Evolutionary conservation across 129 eudicot species (phyloP), one percentile per base, ranked within the genome.

Genomic region (Pittosporum tobira): DNA sequence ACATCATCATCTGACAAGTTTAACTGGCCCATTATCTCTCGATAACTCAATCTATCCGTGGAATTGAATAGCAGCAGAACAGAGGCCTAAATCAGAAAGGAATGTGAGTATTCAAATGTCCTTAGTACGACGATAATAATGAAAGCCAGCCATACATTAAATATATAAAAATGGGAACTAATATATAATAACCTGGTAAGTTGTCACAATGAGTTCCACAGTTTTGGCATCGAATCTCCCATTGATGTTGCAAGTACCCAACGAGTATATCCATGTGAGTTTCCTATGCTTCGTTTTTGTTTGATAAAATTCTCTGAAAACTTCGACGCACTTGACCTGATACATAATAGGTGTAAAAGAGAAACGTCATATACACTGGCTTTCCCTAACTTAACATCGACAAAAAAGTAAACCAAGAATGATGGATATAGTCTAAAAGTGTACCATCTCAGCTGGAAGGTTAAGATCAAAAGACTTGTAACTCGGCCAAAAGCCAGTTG

Each of bases 241-340:
- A 50, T 69, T 84, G 59, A 93, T 66, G 72, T 83, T 87, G 24
- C 99, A 91, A 47, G 88, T 87, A 51, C 99, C 99, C 83, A 91
- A 61, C 2, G 99, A 91, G 62, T 81, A 91, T 62, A 91, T 84
- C 96, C 96, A 91, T 16, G 99, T 91, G 27, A 87, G 90, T 57
- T 87, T 91, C 56, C 99, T 81, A 64, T 91, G 91, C 67, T 91
- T 91, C 16, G 96, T 91, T 62, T 91, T 87, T 28, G 94, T 91
- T 68, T 83, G 88, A 69, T 91, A 91, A 55, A 83, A 91, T 57
- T 91, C 94, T 67, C 66, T 74, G 52, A 91, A 93, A 21, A 91
- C 99, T 77, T 91, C 96, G 45, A 91, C 91, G 40, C 99, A 91
- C 48, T 76, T 87, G n/a, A 91, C 96, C 99, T 93, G 58, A 50